Conservation (phyloP, 768 basidiomycete genomes). For the Suillus subluteus region DNA sequence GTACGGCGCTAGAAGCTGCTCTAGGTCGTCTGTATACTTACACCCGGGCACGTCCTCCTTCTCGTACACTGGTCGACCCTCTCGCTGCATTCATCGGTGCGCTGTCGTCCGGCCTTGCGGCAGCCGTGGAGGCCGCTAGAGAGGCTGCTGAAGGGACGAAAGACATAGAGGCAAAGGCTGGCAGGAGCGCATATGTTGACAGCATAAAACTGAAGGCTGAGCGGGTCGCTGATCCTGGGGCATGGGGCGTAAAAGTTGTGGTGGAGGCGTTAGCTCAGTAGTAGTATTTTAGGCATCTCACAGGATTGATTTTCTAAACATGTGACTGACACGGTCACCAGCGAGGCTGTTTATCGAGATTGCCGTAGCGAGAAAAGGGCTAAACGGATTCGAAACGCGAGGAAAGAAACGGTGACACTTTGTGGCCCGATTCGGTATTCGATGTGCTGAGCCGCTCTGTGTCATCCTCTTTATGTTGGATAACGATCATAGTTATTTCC, state of each 20-base stretch:
- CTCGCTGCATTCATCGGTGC: slow-evolving; percentile 71
- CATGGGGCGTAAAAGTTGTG: slow-evolving; percentile 85
- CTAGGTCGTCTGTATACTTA: slow-evolving; percentile 73
- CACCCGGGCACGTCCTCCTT: slow-evolving; percentile 87
- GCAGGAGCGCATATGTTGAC: slow-evolving; percentile 87
- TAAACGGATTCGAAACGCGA: too few relatives aligned
- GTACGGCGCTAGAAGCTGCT: slow-evolving; percentile 57
- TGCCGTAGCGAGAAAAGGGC: too few relatives aligned
- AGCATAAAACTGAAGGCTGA: slow-evolving; percentile 63
- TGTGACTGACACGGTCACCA: background rate
- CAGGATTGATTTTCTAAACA: background rate
- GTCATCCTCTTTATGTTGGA: too few relatives aligned
- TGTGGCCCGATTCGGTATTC: too few relatives aligned
- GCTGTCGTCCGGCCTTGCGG: slow-evolving; percentile 40
- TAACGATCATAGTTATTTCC: too few relatives aligned
- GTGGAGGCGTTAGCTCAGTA: slow-evolving; percentile 52
- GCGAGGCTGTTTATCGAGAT: too few relatives aligned
- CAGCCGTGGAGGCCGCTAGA: slow-evolving; percentile 62
- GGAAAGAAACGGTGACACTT: too few relatives aligned
- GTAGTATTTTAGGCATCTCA: background rate
- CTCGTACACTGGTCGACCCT: slow-evolving; percentile 92
- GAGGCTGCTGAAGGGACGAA: slow-evolving; percentile 76
- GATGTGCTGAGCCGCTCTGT: too few relatives aligned
- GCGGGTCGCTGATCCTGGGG: slow-evolving; percentile 83
- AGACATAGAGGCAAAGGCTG: slow-evolving; percentile 81